phyloP scores from a whole-genome alignment of 345 rosid species.

The Mallotus nudiflorus region DNA sequence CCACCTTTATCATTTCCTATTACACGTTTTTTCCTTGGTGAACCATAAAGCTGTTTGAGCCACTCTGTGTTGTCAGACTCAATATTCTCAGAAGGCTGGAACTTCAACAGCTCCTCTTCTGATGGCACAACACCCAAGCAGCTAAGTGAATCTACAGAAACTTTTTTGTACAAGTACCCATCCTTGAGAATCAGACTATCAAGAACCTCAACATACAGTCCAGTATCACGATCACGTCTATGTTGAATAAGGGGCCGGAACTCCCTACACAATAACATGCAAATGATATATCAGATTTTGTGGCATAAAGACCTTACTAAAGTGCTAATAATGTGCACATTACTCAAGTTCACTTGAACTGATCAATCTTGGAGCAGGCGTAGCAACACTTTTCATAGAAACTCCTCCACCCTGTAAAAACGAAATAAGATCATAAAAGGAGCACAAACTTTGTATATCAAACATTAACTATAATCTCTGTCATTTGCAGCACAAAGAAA shows the following conservation, averaged over 20 bases:
- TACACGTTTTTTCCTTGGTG: conserved; percentile 52
- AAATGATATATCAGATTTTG: not conserved
- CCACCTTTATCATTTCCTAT: conserved; percentile 49
- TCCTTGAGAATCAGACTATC: conserved; percentile 89
- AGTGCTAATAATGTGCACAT: conserved; percentile 22
- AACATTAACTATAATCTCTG: not conserved
- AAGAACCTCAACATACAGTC: conserved; percentile 60
- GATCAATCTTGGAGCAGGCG: conserved; percentile 82
- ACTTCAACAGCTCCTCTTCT: conserved; percentile 80
- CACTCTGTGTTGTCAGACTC: conserved; percentile 74
- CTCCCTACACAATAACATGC: conserved; percentile 52
- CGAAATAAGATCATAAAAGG: conserved; percentile 8
- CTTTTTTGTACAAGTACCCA: conserved; percentile 79
- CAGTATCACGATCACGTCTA: conserved; percentile 88
- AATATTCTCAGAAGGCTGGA: conserved; percentile 56
- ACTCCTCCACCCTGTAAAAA: conserved; percentile 76
- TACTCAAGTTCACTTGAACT: conserved; percentile 92
- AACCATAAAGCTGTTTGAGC: conserved; percentile 90
- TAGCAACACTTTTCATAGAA: conserved; percentile 46
- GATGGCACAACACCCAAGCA: conserved; percentile 69
- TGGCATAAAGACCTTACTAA: not conserved
- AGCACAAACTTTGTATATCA: not conserved
- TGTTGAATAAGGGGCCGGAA: conserved; percentile 78
- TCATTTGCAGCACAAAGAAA: not conserved
- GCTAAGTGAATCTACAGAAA: conserved; percentile 70